Percentiles rank a stretch among this genome's conserved stretches.
Evolutionary conservation across 768 basidiomycete genomes (phyloP).

Genomic region (Mycena pura): DNA sequence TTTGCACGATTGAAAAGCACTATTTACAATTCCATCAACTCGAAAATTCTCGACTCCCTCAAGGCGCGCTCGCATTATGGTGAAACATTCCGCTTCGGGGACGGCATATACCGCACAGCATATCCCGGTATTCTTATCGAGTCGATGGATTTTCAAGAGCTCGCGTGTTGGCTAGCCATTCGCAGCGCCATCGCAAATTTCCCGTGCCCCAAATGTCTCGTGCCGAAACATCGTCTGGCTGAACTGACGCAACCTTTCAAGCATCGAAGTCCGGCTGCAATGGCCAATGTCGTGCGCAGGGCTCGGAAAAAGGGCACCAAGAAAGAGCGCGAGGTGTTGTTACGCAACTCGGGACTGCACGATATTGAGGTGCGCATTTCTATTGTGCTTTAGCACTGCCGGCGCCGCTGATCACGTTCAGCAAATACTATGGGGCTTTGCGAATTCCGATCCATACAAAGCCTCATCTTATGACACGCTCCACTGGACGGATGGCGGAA

Average conservation of each 20-base stretch:
- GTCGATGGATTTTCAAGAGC: too few species aligned
- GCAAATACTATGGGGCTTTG: neutral
- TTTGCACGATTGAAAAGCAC: neutral
- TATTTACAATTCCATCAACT: neutral
- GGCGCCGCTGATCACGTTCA: neutral
- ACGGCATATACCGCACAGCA: neutral
- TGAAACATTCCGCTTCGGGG: constrained; percentile 15
- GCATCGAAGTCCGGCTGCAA: neutral
- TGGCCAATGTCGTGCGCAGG: neutral
- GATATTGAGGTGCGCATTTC: neutral
- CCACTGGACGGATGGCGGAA: neutral
- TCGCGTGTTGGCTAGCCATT: neutral
- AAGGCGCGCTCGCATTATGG: constrained; percentile 13
- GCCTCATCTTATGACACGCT: neutral
- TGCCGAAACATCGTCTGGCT: constrained; percentile 11
- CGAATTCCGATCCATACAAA: neutral
- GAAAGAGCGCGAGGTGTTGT: neutral
- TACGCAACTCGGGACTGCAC: neutral
- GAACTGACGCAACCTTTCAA: neutral
- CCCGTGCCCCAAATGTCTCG: constrained; percentile 26
- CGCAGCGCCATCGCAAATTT: neutral
- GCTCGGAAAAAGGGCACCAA: neutral
- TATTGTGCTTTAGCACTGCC: neutral
- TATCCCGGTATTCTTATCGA: constrained; percentile 11
- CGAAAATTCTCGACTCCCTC: constrained; percentile 1